phyloP scores from a whole-genome alignment of 352 stramenopile genomes.

The Globisporangium camurandrum region DNA sequence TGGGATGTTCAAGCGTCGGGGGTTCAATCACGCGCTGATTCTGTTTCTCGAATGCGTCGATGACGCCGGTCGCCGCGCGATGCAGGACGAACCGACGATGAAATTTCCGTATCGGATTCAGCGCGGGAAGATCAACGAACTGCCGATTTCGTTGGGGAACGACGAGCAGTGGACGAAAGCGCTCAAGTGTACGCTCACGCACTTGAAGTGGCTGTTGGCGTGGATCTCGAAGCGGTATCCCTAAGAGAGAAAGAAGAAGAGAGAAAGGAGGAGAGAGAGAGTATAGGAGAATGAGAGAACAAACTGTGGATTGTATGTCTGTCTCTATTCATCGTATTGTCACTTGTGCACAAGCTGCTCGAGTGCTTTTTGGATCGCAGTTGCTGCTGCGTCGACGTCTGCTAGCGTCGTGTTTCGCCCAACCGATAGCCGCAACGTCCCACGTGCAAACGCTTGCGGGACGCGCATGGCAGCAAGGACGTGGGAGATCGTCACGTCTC shows the following conservation, averaged over 20 bases:
- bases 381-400: slow-evolving; percentile 82
- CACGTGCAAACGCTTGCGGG: slow-evolving; percentile 76
- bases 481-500: slow-evolving; percentile 68
- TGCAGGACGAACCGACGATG: slow-evolving; percentile 83
- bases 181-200: slow-evolving; percentile 88
- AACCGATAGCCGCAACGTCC: slow-evolving; percentile 93
- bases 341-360: slow-evolving; percentile 22
- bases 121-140: slow-evolving; percentile 84
- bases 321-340: not conserved
- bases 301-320: not conserved
- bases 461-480: slow-evolving; percentile 93
- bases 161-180: slow-evolving; percentile 90
- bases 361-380: slow-evolving; percentile 66
- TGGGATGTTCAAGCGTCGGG: slow-evolving; percentile 81
- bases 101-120: slow-evolving; percentile 90
- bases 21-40: slow-evolving; percentile 89
- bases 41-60: slow-evolving; percentile 89
- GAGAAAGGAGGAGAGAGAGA: not conserved
- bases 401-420: slow-evolving; percentile 84
- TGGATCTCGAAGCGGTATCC: slow-evolving; percentile 88
- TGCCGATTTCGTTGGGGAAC: slow-evolving; percentile 82
- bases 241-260: slow-evolving; percentile 6
- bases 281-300: not conserved
- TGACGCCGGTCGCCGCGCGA: slow-evolving; percentile 74
- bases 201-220: slow-evolving; percentile 90